Conservation (phyloP, 2,329 filamentous ascomycete species). For the Penicillium sp. region DNA sequence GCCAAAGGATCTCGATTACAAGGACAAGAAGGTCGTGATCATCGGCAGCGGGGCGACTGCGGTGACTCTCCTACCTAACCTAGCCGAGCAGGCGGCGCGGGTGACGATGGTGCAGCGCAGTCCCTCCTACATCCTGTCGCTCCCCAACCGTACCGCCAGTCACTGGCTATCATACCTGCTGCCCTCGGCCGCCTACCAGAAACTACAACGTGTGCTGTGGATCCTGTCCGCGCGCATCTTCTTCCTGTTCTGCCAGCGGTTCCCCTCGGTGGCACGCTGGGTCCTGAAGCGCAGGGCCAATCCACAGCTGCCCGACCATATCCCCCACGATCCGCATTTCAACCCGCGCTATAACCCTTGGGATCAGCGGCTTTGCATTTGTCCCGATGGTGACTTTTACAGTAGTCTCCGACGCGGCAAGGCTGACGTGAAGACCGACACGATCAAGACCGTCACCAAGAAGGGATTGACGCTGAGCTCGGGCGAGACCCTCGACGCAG, state of each 20-base stretch:
- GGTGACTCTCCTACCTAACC: slow-evolving; percentile 68
- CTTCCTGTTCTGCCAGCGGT: slow-evolving; percentile 54
- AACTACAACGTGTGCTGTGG: slow-evolving; percentile 46
- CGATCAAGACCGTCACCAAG: slow-evolving; percentile 51
- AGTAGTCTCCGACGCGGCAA: slow-evolving; percentile 50
- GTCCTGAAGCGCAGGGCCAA: slow-evolving; percentile 50
- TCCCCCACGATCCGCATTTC: slow-evolving; percentile 62
- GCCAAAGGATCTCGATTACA: slow-evolving; percentile 65
- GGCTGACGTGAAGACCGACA: slow-evolving; percentile 55
- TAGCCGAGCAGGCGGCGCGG: slow-evolving; percentile 62
- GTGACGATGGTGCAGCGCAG: slow-evolving; percentile 81
- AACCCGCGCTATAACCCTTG: slow-evolving; percentile 64
- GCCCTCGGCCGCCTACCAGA: slow-evolving; percentile 33
- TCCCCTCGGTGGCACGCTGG: slow-evolving; percentile 51
- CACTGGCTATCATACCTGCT: slow-evolving; percentile 32
- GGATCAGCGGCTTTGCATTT: slow-evolving; percentile 73
- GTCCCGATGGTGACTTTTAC: slow-evolving; percentile 61
- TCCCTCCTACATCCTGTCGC: slow-evolving; percentile 65
- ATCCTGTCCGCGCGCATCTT: slow-evolving; percentile 51
- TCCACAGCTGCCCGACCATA: slow-evolving; percentile 52
- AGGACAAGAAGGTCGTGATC: slow-evolving; percentile 65
- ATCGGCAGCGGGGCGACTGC: slow-evolving; percentile 78
- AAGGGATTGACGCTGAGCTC: slow-evolving; percentile 50
- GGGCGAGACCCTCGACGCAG: slow-evolving; percentile 41
- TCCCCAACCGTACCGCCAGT: slow-evolving; percentile 39